phyloP scores from a whole-genome alignment of 2,329 filamentous ascomycete species.

The Exophiala mesophila region DNA sequence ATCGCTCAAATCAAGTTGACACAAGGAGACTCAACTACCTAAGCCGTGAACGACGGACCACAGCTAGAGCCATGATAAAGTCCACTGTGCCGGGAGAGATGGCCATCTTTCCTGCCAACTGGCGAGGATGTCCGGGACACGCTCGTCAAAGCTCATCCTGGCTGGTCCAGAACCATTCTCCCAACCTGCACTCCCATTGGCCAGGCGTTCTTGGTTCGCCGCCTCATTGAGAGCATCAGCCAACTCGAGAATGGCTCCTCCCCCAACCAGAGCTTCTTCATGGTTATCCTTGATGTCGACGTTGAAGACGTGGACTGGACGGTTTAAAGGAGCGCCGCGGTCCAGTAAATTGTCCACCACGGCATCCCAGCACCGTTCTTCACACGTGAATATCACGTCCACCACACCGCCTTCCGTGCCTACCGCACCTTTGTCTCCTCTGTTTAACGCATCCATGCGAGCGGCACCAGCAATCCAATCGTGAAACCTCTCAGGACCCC shows the following conservation, averaged over 20 bases:
- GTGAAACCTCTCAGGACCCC: conserved; percentile 94
- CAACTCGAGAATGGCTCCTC: conserved; percentile 85
- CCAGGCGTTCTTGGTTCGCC: conserved; percentile 69
- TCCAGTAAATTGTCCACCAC: conserved; percentile 89
- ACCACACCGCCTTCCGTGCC: conserved; percentile 87
- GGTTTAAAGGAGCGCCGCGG: conserved; percentile 78
- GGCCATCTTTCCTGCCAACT: conserved; percentile 96
- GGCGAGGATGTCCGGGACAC: conserved; percentile 84
- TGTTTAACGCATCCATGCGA: conserved; percentile 64
- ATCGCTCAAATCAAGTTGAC: too few species aligned
- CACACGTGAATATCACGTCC: conserved; percentile 93
- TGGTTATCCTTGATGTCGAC: conserved; percentile 98
- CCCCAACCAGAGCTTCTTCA: conserved; percentile 87
- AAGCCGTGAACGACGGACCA: too few species aligned
- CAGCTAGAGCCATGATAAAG: conserved; percentile 89
- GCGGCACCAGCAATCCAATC: conserved; percentile 91
- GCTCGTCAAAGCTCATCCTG: conserved; percentile 79
- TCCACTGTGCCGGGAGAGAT: conserved; percentile 86
- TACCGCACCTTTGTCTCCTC: conserved; percentile 66
- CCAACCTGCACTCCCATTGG: conserved; percentile 61
- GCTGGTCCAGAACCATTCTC: conserved; percentile 63
- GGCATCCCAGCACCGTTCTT: conserved; percentile 97
- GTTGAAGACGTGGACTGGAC: conserved; percentile 95
- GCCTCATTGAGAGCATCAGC: conserved; percentile 78
- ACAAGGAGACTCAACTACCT: too few species aligned